A percentile compares a stretch with the other conserved stretches of the same genome.
Conservation (phyloP, 1,284 basidiomycete genomes). For the Ustilago nuda region DNA sequence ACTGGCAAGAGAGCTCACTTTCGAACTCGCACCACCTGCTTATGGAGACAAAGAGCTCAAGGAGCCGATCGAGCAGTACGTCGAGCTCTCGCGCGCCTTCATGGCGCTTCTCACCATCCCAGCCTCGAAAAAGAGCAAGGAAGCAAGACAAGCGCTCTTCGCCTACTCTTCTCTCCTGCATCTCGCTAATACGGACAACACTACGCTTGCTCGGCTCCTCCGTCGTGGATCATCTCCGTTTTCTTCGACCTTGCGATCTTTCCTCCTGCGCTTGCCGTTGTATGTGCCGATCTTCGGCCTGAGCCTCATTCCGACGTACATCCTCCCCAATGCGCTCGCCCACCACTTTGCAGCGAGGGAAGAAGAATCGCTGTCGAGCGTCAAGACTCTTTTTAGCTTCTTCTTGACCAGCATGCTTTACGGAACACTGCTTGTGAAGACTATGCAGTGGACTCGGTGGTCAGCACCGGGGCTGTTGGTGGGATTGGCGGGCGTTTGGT, state of each 20-base stretch:
- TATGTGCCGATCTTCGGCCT: constrained; percentile 26
- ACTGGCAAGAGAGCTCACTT: constrained; percentile 89
- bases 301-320: constrained; percentile 42
- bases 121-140: constrained; percentile 8
- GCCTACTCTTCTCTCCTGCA: constrained; percentile 26
- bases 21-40: constrained; percentile 70
- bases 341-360: constrained; percentile 42
- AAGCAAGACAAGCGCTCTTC: constrained; percentile 28
- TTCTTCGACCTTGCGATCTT: constrained; percentile 3
- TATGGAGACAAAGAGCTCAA: constrained; percentile 5
- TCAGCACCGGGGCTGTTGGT: constrained; percentile 32
- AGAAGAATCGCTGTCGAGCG: constrained; percentile 41
- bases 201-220: constrained; percentile 10
- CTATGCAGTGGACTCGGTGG: constrained; percentile 32
- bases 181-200: constrained; percentile 24
- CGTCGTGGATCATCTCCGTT: not conserved
- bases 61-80: constrained; percentile 24
- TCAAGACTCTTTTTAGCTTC: constrained; percentile 44
- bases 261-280: constrained; percentile 33
- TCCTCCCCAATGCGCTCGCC: constrained; percentile 29
- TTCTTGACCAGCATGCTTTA: constrained; percentile 29
- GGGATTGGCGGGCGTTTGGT: constrained; percentile 33
- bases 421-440: constrained; percentile 23
- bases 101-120: constrained; percentile 30
- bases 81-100: constrained; percentile 26